Evolutionary conservation across 805 yeast genomes (phyloP), one percentile per base, ranked within the genome.

Genomic region (Nakazawaea ernobii): DNA sequence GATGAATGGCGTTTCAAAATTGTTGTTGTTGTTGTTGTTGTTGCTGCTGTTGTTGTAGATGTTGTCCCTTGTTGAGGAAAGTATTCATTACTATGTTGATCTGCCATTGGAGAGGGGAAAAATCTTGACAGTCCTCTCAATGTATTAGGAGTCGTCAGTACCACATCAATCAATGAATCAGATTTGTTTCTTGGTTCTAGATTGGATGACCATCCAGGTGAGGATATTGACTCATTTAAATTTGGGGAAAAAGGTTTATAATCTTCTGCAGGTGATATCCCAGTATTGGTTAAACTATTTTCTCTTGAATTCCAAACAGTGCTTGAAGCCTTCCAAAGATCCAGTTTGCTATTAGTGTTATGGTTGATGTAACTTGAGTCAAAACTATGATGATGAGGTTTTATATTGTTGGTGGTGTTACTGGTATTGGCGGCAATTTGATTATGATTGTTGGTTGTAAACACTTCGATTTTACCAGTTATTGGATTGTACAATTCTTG

Each of bases 61-160:
- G 36, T 24, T 24, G 39, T 3, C 24, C 24, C 24, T 20, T 20
- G 24, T 20, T 24, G 39, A 2, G 48, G 44, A 38, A 41, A 46
- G 26, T 41, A 41, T 4, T 57, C 60, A 14, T 45, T 45, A 14
- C 43, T 45, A 9, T 52, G 51, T 17, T 55, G 59, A 20, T 59
- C 65, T 7, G 51, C 33, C 4, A 53, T 43, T 3, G 69, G 69
- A 32, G 66, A 61, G 2, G 70, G 70, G 44, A 66, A 66, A 43
- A 66, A 65, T 26, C 70, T 50, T 4, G 69, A 61, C 56, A 60
- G 59, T 3, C 47, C 50, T 17, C 65, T 49, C 33, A 53, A 55
- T 32, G 52, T 48, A 6, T 49, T 51, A 8, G 63, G 59, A 4
- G 61, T 58, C n/a, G 42, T 32, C 38, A 42, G 36, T 10, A 42